Percentiles rank a stretch among this genome's conserved stretches.
phyloP scores from a whole-genome alignment of 768 basidiomycete genomes.

The Lactarius pseudohatsudake region DNA sequence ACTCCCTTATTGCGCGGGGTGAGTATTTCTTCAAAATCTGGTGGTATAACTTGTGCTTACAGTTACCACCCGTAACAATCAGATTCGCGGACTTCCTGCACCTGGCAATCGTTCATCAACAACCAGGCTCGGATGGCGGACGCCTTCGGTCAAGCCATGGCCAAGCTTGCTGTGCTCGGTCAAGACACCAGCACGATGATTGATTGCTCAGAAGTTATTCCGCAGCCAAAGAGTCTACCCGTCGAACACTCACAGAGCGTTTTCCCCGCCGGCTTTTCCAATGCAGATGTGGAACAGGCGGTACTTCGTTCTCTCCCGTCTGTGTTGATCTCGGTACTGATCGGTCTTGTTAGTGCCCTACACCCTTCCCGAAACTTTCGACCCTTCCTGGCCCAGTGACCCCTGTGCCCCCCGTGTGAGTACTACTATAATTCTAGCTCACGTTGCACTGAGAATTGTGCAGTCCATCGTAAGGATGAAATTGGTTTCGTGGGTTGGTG shows the following conservation, averaged over 20 bases:
- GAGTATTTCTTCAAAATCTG: background rate
- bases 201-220: slow-evolving; percentile 49
- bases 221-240: slow-evolving; percentile 35
- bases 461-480: background rate
- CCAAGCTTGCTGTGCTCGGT: slow-evolving; percentile 45
- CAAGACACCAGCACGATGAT: slow-evolving; percentile 40
- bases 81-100: slow-evolving; percentile 48
- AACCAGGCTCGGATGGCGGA: slow-evolving; percentile 29
- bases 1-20: slow-evolving; percentile 35
- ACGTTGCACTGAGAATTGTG: background rate
- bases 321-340: background rate
- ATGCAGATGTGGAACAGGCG: slow-evolving; percentile 31
- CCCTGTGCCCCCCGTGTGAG: slow-evolving; percentile 38
- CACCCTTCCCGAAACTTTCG: slow-evolving; percentile 40
- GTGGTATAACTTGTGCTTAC: background rate
- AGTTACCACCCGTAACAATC: slow-evolving; percentile 16
- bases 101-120: slow-evolving; percentile 46
- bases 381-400: slow-evolving; percentile 37
- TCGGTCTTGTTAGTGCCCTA: slow-evolving; percentile 34
- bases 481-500: background rate
- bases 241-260: slow-evolving; percentile 19
- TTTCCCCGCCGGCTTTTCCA: slow-evolving; percentile 31
- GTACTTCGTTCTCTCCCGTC: background rate
- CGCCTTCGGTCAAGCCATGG: slow-evolving; percentile 44
- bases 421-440: background rate